These are phyloP conservation scores for Aspergillus alliaceus DNA, from an alignment of 2,329 filamentous ascomycete genomes.

Conservation along the genomic window DNA sequence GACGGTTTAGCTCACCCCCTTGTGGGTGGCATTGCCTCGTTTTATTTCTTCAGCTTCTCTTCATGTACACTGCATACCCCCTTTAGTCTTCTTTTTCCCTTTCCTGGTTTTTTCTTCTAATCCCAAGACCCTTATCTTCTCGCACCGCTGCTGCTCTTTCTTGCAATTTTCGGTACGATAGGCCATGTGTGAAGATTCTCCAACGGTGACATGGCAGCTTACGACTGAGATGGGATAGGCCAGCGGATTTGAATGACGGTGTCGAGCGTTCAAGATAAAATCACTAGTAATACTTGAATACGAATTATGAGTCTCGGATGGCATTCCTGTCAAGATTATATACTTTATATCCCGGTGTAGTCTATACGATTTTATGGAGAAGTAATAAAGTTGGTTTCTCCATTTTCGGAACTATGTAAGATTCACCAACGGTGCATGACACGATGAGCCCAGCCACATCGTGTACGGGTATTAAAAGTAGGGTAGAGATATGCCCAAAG, in stretches of 20 bases:
- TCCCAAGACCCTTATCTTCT: not conserved
- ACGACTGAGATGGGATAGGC: not conserved
- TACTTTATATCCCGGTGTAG: not conserved
- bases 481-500: not conserved
- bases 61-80: constrained; percentile 29
- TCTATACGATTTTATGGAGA: no score
- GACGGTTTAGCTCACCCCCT: constrained; percentile 2
- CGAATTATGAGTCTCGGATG: constrained; percentile 1
- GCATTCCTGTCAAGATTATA: not conserved
- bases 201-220: not conserved
- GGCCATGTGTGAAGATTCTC: not conserved
- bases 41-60: constrained; percentile 1
- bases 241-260: not conserved
- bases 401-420: not conserved
- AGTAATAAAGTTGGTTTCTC: no score
- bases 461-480: constrained; percentile 12
- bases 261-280: not conserved
- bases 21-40: constrained; percentile 10
- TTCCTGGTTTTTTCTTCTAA: not conserved
- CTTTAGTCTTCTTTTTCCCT: constrained; percentile 17
- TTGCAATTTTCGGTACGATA: not conserved
- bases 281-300: not conserved
- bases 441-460: constrained; percentile 16
- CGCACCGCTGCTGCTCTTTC: not conserved
- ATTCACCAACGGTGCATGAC: not conserved